These are phyloP conservation scores for Russula foetens DNA, from an alignment of 768 basidiomycete genomes.

Conservation along the genomic window DNA sequence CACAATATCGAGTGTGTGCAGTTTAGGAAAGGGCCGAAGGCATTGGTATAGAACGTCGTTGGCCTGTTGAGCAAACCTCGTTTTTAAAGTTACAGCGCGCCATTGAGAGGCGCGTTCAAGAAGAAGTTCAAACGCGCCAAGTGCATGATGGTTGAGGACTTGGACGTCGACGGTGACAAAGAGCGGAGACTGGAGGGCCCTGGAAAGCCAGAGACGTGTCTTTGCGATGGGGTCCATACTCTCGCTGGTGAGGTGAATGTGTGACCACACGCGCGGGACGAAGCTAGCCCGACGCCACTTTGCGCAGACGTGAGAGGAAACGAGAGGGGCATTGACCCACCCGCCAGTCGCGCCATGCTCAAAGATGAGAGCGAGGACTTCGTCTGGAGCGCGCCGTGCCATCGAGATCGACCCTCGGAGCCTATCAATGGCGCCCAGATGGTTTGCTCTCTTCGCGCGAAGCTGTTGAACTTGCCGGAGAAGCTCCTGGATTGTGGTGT, in stretches of 20 bases:
- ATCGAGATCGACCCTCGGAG: conserved; percentile 44
- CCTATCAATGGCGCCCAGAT: conserved; percentile 36
- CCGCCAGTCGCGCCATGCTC: conserved; percentile 41
- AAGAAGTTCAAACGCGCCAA: conserved; percentile 27
- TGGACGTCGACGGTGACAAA: conserved; percentile 35
- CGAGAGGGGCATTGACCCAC: conserved; percentile 47
- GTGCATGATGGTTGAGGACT: conserved; percentile 27
- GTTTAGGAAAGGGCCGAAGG: conserved; percentile 28
- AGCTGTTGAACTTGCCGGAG: conserved; percentile 34
- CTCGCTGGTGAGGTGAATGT: conserved; percentile 44
- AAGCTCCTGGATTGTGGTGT: conserved; percentile 37
- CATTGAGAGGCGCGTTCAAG: conserved; percentile 34
- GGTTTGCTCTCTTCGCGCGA: conserved; percentile 34
- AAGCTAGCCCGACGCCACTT: conserved; percentile 48
- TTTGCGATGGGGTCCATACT: conserved; percentile 34
- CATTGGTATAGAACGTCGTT: conserved; percentile 35
- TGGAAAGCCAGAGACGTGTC: conserved; percentile 44
- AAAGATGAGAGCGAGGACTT: conserved; percentile 48
- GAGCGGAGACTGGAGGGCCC: conserved; percentile 36
- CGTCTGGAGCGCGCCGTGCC: conserved; percentile 46
- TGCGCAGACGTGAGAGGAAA: conserved; percentile 50
- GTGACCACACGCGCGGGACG: conserved; percentile 50
- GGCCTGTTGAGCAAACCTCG: conserved; percentile 31
- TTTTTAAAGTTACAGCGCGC: conserved; percentile 36
- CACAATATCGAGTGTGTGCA: conserved; percentile 29